Base-by-base conservation (phyloP, 805 yeast species). In the Candida germanica region DNA sequence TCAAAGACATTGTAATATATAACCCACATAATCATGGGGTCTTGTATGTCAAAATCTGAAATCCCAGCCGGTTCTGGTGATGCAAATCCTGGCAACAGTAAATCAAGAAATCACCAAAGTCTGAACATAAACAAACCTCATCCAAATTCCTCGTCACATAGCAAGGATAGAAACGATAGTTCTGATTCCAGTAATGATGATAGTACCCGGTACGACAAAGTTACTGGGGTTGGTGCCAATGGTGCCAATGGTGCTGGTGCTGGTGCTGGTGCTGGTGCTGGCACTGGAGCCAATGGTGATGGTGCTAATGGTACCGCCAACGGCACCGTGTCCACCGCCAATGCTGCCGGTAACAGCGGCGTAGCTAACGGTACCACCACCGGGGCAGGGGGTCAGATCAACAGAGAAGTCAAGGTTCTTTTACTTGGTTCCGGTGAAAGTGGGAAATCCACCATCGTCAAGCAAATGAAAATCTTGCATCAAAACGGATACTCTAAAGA, bases 341-440 rank as follows among this genome's bases (percentile, higher is more conserved):
- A 16, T 11, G 14, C 25, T 19, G 23, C 12, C 14, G 13, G 14
- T 14, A 15, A 20, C 19, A n/a, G n/a, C n/a, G 14, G 28, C 10
- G 21, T 12, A 23, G 22, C 21, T 14, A 20, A n/a, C 16, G 25
- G 32, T 20, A 29, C 25, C 4, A 17, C 25, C 17, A 13, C 5
- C 10, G 18, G 7, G 15, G 5, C 15, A 6, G 22, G 13, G n/a
- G 16, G 7, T 13, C 33, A 8, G 18, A 6, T 22, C 9, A 54
- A 47, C 17, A 55, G 71, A 43, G 85, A 78, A 40, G 78, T 80
- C 36, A 88, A 88, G 56, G 80, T 89, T 31, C 66, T 89, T 24
- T 66, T 89, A 22, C 61, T 84, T 32, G 93, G 98, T 4, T 84
- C 96, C 0, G 98, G 98, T 11, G 94, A 84, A 53, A 71, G 81